Evolutionary conservation across 495 filamentous ascomycete genomes (phyloP).

Genomic region (Penicillium diatomitis): DNA sequence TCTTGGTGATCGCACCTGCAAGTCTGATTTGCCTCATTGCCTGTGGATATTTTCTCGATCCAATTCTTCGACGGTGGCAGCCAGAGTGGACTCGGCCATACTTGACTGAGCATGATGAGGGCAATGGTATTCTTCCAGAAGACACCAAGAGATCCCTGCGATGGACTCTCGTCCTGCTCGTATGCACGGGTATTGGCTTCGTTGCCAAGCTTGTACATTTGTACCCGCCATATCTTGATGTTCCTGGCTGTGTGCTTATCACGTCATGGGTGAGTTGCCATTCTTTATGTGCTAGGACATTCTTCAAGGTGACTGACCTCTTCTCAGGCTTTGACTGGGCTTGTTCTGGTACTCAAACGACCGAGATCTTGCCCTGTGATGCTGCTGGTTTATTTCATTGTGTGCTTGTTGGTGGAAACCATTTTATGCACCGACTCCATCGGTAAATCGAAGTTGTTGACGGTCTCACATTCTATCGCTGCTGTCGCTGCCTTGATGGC

Average conservation of each 20-base stretch:
- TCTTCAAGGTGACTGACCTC: conserved; percentile 1
- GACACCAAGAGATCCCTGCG: conserved; percentile 17
- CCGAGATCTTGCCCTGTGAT: conserved; percentile 36
- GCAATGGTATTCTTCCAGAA: conserved; percentile 18
- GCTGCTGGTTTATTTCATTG: conserved; percentile 24
- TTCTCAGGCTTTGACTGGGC: conserved; percentile 29
- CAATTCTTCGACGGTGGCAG: conserved; percentile 17
- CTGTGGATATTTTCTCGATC: conserved; percentile 23
- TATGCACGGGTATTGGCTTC: conserved; percentile 31
- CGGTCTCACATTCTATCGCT: conserved; percentile 31
- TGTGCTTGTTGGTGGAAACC: conserved; percentile 32
- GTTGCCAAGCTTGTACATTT: conserved; percentile 30
- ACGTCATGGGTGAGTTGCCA: conserved; percentile 39
- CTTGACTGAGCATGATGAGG: conserved; percentile 30
- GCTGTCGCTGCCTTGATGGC: conserved; percentile 31
- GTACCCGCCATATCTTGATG: conserved; percentile 19
- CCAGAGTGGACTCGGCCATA: conserved; percentile 46
- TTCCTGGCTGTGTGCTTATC: conserved; percentile 21
- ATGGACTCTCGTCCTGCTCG: conserved; percentile 31
- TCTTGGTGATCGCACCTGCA: conserved; percentile 39
- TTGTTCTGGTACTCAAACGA: conserved; percentile 39
- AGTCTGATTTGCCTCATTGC: conserved; percentile 30
- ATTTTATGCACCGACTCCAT: conserved; percentile 22
- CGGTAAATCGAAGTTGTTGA: conserved; percentile 14
- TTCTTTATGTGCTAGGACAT: neutral